Conservation (phyloP, 495 filamentous ascomycete genomes). For the Aspergillus carlsbadensis region DNA sequence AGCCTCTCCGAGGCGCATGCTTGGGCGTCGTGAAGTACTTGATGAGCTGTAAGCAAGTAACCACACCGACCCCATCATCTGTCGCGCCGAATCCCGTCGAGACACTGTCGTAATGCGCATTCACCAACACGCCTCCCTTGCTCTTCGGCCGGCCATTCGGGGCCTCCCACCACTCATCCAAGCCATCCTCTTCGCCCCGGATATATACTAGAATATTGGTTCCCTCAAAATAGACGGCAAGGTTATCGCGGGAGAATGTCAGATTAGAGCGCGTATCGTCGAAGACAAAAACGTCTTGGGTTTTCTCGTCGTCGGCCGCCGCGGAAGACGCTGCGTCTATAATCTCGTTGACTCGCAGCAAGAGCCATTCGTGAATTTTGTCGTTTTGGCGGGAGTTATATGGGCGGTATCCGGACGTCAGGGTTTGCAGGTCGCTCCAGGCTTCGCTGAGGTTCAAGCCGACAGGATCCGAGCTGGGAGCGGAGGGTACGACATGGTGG, state of each 20-base stretch:
- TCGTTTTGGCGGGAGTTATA: constrained; percentile 87
- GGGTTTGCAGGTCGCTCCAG: constrained; percentile 75
- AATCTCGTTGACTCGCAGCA: constrained; percentile 68
- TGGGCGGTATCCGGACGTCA: constrained; percentile 80
- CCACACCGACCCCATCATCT: constrained; percentile 88
- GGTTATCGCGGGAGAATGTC: constrained; percentile 47
- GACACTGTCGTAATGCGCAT: constrained; percentile 95
- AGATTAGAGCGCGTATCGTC: constrained; percentile 80
- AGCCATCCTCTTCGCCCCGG: constrained; percentile 71
- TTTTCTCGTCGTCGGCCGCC: constrained; percentile 24
- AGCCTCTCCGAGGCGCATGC: constrained; percentile 73
- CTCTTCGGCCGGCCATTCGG: constrained; percentile 45
- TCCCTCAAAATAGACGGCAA: constrained; percentile 77
- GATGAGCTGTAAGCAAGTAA: constrained; percentile 83
- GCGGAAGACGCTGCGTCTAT: constrained; percentile 51
- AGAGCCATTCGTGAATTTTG: constrained; percentile 71
- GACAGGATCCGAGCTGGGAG: constrained; percentile 55
- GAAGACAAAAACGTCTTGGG: constrained; percentile 61
- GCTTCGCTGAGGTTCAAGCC: constrained; percentile 79
- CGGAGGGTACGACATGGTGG: constrained; percentile 70
- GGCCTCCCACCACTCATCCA: constrained; percentile 62
- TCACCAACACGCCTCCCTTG: constrained; percentile 82
- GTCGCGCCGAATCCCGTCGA: constrained; percentile 89
- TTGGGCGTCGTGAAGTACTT: constrained; percentile 77
- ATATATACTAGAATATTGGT: constrained; percentile 93